Evolutionary conservation across 2,329 filamentous ascomycete species (phyloP).

Genomic region (Alternaria angustiovoidea): DNA sequence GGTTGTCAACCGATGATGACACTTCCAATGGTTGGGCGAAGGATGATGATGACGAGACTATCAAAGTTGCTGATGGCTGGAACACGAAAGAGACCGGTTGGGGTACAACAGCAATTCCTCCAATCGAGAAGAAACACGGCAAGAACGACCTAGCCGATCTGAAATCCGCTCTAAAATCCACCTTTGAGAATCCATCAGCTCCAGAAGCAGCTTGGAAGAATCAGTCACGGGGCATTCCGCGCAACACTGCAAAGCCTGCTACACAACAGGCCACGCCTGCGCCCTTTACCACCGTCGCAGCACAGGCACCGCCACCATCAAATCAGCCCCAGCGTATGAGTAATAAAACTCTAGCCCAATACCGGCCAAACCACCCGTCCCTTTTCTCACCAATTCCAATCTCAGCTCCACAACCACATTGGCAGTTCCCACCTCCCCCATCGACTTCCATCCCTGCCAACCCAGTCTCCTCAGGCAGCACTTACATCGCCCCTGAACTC

Average conservation of each 20-base stretch:
- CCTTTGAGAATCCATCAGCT: background rate
- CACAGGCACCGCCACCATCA: background rate
- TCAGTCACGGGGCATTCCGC: background rate
- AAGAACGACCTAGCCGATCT: background rate
- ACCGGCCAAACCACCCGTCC: slow-evolving; percentile 1
- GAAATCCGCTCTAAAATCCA: background rate
- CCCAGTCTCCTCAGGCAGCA: background rate
- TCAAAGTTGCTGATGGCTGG: background rate
- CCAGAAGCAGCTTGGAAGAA: background rate
- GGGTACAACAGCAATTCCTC: background rate
- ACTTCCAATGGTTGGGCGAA: background rate
- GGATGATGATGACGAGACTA: background rate
- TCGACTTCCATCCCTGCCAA: background rate
- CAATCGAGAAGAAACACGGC: background rate
- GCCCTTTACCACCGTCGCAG: background rate
- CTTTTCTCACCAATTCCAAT: background rate
- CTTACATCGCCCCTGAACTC: slow-evolving; percentile 35
- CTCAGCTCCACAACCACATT: slow-evolving; percentile 31
- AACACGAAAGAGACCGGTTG: background rate
- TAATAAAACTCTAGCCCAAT: slow-evolving; percentile 24
- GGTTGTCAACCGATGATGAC: background rate
- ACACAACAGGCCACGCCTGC: background rate
- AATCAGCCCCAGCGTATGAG: slow-evolving; percentile 12
- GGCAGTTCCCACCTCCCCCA: slow-evolving; percentile 34
- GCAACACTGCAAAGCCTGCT: background rate